A percentile compares a stretch with the other conserved stretches of the same genome.
Conservation (phyloP, 1,139 yeast species). For the Chernovozyma sophiae-reginae region DNA sequence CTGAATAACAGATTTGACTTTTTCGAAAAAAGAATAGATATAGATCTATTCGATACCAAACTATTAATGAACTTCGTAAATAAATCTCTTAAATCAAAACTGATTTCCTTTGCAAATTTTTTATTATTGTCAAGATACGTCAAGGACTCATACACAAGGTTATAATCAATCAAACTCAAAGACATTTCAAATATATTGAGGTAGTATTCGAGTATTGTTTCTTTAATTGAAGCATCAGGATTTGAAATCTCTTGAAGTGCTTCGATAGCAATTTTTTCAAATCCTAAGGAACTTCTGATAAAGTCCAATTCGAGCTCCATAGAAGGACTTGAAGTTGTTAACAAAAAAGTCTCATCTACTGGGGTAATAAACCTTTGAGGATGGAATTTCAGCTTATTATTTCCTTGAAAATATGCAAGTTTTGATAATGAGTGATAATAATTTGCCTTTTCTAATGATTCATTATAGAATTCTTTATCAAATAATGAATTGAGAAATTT, state of each 20-base stretch:
- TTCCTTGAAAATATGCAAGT: constrained; percentile 22
- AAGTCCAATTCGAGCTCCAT: constrained; percentile 14
- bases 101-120: constrained; percentile 3
- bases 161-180: constrained; percentile 22
- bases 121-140: constrained; percentile 15
- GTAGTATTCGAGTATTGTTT: constrained; percentile 18
- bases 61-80: constrained; percentile 22
- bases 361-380: constrained; percentile 7
- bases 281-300: constrained; percentile 24
- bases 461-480: constrained; percentile 8
- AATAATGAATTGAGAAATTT: constrained; percentile 21
- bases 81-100: constrained; percentile 12
- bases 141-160: constrained; percentile 23
- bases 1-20: constrained; percentile 18
- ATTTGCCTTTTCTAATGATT: constrained; percentile 17
- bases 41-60: constrained; percentile 20
- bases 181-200: constrained; percentile 30
- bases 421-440: constrained; percentile 35
- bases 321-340: constrained; percentile 2
- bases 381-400: constrained; percentile 1
- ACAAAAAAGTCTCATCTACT: constrained; percentile 1
- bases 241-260: constrained; percentile 11
- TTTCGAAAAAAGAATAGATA: constrained; percentile 22
- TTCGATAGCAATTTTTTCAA: constrained; percentile 31
- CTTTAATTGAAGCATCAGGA: constrained; percentile 5